phyloP scores from a whole-genome alignment of 2,329 filamentous ascomycete genomes.

The Tricladium varicosporioides region DNA sequence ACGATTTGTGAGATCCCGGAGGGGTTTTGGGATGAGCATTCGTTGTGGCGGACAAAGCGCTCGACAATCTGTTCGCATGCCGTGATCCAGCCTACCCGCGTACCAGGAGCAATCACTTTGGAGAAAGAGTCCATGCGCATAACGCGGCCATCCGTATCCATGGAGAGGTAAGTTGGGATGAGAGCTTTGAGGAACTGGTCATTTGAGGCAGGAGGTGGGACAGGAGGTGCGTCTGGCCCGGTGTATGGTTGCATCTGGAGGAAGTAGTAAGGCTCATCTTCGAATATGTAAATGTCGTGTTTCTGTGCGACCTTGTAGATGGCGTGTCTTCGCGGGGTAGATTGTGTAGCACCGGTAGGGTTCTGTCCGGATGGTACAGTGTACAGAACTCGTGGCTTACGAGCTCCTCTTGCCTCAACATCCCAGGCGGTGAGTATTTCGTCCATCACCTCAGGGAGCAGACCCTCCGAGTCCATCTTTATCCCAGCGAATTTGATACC shows the following conservation, averaged over 20 bases:
- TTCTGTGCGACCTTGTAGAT: constrained; percentile 68
- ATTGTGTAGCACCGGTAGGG: constrained; percentile 71
- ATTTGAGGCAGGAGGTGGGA: constrained; percentile 58
- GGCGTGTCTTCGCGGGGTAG: constrained; percentile 53
- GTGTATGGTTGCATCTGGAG: constrained; percentile 62
- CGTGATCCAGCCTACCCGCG: constrained; percentile 84
- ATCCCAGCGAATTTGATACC: constrained; percentile 60
- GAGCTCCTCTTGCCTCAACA: constrained; percentile 48
- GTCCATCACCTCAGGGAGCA: constrained; percentile 61
- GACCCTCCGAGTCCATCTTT: constrained; percentile 64
- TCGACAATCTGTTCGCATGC: constrained; percentile 82
- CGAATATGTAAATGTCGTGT: constrained; percentile 68
- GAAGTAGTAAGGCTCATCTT: constrained; percentile 77
- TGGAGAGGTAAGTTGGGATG: constrained; percentile 71
- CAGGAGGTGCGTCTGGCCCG: constrained; percentile 40
- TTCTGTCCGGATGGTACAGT: constrained; percentile 74
- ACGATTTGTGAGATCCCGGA: constrained; percentile 81
- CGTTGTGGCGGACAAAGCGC: constrained; percentile 76
- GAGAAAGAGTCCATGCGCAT: constrained; percentile 91
- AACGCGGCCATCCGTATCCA: constrained; percentile 85
- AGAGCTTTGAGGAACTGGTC: constrained; percentile 73
- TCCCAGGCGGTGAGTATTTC: constrained; percentile 66
- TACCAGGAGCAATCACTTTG: constrained; percentile 83
- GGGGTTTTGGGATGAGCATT: constrained; percentile 82
- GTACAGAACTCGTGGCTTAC: constrained; percentile 67